These are phyloP conservation scores for Penicillium sp. DNA, from an alignment of 2,329 filamentous ascomycete genomes.

Conservation along the genomic window DNA sequence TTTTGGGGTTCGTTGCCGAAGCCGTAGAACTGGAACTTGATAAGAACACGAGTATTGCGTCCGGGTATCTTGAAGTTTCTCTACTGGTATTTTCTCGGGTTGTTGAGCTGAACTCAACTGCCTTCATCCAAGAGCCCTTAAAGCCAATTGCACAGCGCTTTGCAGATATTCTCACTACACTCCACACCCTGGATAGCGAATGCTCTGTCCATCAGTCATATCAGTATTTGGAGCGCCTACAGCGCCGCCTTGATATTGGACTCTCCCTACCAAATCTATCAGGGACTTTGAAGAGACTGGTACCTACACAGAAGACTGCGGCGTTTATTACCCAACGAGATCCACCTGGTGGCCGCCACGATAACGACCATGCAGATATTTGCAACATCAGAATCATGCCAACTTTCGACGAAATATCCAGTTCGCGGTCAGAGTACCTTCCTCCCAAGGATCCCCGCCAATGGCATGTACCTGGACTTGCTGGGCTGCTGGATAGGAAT, in stretches of 20 bases:
- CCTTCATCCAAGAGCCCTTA: slow-evolving; percentile 30
- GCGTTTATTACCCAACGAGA: slow-evolving; percentile 16
- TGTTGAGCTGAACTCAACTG: slow-evolving; percentile 41
- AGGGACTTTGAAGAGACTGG: not conserved
- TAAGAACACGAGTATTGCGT: not conserved
- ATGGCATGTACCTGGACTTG: slow-evolving; percentile 2
- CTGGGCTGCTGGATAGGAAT: slow-evolving; percentile 6
- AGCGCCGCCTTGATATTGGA: slow-evolving; percentile 25
- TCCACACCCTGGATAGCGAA: slow-evolving; percentile 7
- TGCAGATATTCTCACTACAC: slow-evolving; percentile 8
- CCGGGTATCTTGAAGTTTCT: slow-evolving; percentile 22
- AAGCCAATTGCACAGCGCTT: slow-evolving; percentile 18
- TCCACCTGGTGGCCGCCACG: slow-evolving; percentile 33
- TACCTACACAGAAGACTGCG: not conserved
- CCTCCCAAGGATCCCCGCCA: slow-evolving; percentile 28
- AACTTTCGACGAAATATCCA: slow-evolving; percentile 36
- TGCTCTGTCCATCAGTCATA: slow-evolving; percentile 15
- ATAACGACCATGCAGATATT: slow-evolving; percentile 40
- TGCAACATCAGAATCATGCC: slow-evolving; percentile 38
- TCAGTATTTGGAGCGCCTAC: slow-evolving; percentile 17
- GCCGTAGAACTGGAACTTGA: not conserved
- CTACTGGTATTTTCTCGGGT: slow-evolving; percentile 30
- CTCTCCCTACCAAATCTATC: not conserved
- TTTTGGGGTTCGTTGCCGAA: not conserved
- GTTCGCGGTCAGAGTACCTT: slow-evolving; percentile 31